These are phyloP conservation scores for Phytopythium delawarense DNA, from an alignment of 352 stramenopile genomes.

Conservation along the genomic window DNA sequence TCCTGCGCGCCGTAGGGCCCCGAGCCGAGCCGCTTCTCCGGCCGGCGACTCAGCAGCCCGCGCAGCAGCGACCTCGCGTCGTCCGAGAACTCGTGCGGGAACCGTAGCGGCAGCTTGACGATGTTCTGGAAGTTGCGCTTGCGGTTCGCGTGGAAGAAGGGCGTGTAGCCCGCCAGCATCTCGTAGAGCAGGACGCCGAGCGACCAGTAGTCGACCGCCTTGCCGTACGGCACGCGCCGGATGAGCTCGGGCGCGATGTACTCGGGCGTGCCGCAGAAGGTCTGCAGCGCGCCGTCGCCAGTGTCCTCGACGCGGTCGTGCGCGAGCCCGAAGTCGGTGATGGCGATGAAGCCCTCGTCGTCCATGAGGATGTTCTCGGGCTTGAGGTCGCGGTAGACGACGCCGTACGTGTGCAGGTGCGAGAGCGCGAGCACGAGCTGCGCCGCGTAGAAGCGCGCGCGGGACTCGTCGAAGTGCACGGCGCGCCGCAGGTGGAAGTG, in stretches of 20 bases:
- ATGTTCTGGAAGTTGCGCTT: conserved; percentile 90
- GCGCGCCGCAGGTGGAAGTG: conserved; percentile 77
- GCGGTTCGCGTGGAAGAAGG: conserved; percentile 73
- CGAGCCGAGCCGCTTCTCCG: conserved; percentile 68
- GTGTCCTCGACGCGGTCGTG: conserved; percentile 60
- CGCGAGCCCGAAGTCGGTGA: conserved; percentile 89
- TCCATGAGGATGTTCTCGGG: conserved; percentile 93
- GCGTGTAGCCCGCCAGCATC: conserved; percentile 77
- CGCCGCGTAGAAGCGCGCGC: conserved; percentile 74
- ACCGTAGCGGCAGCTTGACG: conserved; percentile 62
- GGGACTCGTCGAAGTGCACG: conserved; percentile 62
- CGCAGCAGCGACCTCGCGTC: conserved; percentile 71
- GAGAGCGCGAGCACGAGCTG: conserved; percentile 79
- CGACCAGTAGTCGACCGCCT: conserved; percentile 87
- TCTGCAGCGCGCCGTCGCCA: conserved; percentile 73
- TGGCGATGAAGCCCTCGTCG: conserved; percentile 75
- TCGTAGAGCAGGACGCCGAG: conserved; percentile 83
- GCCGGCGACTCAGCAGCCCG: conserved; percentile 70
- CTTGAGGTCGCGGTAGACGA: conserved; percentile 95
- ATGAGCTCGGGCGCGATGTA: conserved; percentile 85
- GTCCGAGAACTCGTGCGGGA: conserved; percentile 74
- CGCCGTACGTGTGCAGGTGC: conserved; percentile 82
- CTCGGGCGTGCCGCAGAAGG: conserved; percentile 81
- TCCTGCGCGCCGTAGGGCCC: conserved; percentile 61
- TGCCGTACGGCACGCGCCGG: conserved; percentile 63